phyloP scores from a whole-genome alignment of 2,329 filamentous ascomycete genomes.

The Curvularia sp. region DNA sequence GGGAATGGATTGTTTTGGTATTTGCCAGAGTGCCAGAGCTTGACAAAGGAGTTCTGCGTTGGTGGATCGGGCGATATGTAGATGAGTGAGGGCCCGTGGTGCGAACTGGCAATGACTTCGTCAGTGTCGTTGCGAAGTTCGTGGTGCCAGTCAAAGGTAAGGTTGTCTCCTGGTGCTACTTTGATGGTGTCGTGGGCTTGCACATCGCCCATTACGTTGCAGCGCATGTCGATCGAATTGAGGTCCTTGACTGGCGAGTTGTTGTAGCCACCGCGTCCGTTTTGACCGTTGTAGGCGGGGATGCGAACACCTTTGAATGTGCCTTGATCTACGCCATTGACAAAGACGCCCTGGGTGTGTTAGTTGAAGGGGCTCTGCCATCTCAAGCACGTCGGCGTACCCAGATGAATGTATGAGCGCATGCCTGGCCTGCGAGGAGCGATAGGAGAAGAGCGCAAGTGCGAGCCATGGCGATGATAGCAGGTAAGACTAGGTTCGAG shows the following conservation, averaged over 20 bases:
- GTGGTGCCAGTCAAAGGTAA: constrained; percentile 53
- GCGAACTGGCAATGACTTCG: constrained; percentile 39
- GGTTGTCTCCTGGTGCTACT: constrained; percentile 47
- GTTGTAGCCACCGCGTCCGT: constrained; percentile 47
- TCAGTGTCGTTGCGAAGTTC: constrained; percentile 47
- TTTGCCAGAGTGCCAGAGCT: constrained; percentile 51
- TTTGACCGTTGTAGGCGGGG: constrained; percentile 47
- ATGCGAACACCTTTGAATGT: constrained; percentile 40
- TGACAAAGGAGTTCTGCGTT: constrained; percentile 50
- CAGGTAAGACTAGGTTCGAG: background rate
- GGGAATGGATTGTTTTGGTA: constrained; percentile 45
- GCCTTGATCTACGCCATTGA: constrained; percentile 44
- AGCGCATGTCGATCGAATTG: constrained; percentile 49
- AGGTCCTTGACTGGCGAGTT: constrained; percentile 54
- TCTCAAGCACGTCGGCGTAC: constrained; percentile 9
- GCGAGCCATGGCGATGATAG: constrained; percentile 19
- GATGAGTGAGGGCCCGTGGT: constrained; percentile 49
- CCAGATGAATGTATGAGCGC: constrained; percentile 44
- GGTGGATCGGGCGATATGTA: constrained; percentile 53
- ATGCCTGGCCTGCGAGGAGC: constrained; percentile 29
- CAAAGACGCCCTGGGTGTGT: constrained; percentile 35
- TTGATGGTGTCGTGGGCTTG: constrained; percentile 48
- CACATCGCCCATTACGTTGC: constrained; percentile 53
- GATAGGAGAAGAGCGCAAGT: constrained; percentile 22
- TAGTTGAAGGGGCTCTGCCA: background rate